Conservation (phyloP, 1,139 yeast species). For the Kodamaea suecica region DNA sequence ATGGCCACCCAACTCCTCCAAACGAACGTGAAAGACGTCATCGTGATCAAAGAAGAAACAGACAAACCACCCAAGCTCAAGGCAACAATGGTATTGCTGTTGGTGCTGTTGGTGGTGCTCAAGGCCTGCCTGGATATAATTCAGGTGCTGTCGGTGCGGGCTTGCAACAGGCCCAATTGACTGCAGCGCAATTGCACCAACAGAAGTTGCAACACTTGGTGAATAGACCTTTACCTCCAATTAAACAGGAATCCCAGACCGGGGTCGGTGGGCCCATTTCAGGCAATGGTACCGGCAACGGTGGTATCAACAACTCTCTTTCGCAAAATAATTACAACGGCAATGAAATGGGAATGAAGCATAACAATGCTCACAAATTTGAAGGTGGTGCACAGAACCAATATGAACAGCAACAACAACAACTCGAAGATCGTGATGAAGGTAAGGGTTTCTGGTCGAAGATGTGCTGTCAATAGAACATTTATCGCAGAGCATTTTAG, state of each 20-base stretch:
- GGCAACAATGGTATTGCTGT: constrained; percentile 16
- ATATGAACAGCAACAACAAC: constrained; percentile 38
- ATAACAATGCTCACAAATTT: constrained; percentile 17
- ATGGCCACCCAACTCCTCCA: constrained; percentile 63
- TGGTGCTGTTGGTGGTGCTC: constrained; percentile 6
- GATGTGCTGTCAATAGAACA: constrained; percentile 43
- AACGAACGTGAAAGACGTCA: constrained; percentile 34
- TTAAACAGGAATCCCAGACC: constrained; percentile 40
- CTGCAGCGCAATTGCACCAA: constrained; percentile 47
- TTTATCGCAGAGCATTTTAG: no score
- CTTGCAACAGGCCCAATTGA: constrained; percentile 32
- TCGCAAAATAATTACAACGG: constrained; percentile 14
- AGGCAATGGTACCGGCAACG: constrained; percentile 4
- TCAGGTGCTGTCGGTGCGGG: constrained; percentile 8
- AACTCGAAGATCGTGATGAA: constrained; percentile 33
- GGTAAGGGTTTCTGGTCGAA: constrained; percentile 45
- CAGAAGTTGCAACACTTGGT: constrained; percentile 52
- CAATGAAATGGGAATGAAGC: constrained; percentile 13
- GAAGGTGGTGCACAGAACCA: constrained; percentile 25
- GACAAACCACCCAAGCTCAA: constrained; percentile 32
- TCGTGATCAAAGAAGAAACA: constrained; percentile 42
- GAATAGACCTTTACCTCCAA: constrained; percentile 51
- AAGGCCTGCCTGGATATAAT: background rate
- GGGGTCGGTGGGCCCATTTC: constrained; percentile 11
- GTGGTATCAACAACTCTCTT: constrained; percentile 13